Evolutionary conservation across 345 rosid genomes (phyloP).

Genomic region (Bruguiera parviflora): DNA sequence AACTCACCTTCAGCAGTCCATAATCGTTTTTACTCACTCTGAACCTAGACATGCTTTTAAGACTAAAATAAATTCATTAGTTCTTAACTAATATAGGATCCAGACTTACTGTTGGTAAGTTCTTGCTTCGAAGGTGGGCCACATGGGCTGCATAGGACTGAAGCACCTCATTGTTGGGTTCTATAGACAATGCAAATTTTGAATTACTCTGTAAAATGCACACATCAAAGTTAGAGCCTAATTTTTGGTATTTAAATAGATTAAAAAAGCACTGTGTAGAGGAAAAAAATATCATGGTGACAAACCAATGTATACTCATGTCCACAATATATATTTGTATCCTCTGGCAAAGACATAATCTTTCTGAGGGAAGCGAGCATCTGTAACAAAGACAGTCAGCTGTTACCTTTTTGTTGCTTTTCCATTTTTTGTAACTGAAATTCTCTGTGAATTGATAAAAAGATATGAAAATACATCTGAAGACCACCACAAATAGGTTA

Average conservation of each 20-base stretch:
- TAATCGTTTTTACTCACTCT: too few species aligned
- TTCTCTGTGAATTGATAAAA: background rate
- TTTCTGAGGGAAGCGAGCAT: conserved; percentile 77
- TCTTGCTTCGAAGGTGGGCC: conserved; percentile 77
- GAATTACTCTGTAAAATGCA: conserved; percentile 61
- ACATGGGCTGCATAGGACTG: conserved; percentile 72
- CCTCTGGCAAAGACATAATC: conserved; percentile 77
- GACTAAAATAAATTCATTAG: too few species aligned
- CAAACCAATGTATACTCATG: conserved; percentile 94
- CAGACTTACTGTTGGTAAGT: conserved; percentile 67
- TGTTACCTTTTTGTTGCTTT: background rate
- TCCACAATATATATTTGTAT: conserved; percentile 78
- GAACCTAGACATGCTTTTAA: too few species aligned
- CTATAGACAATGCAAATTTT: conserved; percentile 85
- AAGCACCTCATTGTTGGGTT: conserved; percentile 85
- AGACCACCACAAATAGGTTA: background rate
- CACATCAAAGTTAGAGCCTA: conserved; percentile 11
- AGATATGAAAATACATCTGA: background rate
- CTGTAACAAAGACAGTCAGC: conserved; percentile 40
- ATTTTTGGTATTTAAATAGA: conserved; percentile 13
- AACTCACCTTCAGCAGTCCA: too few species aligned
- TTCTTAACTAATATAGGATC: too few species aligned
- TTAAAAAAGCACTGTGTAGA: background rate
- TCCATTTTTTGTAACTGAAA: background rate
- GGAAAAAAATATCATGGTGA: conserved; percentile 4